These are phyloP conservation scores for Thraustotheca clavata DNA, from an alignment of 352 stramenopile species.

Conservation along the genomic window DNA sequence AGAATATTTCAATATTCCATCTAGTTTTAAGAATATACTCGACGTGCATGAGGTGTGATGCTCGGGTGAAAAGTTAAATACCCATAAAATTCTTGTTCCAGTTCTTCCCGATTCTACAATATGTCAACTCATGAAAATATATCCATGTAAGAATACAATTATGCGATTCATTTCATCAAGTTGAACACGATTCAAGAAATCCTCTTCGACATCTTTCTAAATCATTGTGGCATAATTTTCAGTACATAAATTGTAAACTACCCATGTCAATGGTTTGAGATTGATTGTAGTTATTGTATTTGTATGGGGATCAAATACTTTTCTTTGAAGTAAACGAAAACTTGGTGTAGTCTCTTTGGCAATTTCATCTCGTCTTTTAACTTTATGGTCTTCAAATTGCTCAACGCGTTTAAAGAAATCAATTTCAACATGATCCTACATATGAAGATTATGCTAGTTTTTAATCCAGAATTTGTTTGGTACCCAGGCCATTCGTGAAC, in stretches of 20 bases:
- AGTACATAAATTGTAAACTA: not conserved
- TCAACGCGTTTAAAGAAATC: slow-evolving; percentile 59
- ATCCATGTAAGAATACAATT: not conserved
- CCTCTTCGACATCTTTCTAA: slow-evolving; percentile 47
- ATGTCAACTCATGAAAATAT: not conserved
- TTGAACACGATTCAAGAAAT: slow-evolving; percentile 57
- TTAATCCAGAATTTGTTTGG: not conserved
- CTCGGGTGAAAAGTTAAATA: slow-evolving; percentile 33
- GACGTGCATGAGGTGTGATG: slow-evolving; percentile 36
- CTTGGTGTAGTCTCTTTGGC: not conserved
- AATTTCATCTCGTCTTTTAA: not conserved
- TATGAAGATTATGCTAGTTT: not conserved
- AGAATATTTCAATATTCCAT: not conserved
- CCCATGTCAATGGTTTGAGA: slow-evolving; percentile 3
- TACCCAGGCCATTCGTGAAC: slow-evolving; percentile 56
- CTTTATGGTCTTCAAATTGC: slow-evolving; percentile 21
- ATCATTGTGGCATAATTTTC: not conserved
- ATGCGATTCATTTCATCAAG: slow-evolving; percentile 45
- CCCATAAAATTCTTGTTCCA: slow-evolving; percentile 38
- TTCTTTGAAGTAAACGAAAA: not conserved
- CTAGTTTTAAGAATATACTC: not conserved
- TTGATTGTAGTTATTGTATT: not conserved
- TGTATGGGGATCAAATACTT: not conserved
- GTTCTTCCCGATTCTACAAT: slow-evolving; percentile 30
- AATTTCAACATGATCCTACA: slow-evolving; percentile 41